Conservation (phyloP, 1,284 basidiomycete species). For the Microbotryum scabiosae region DNA sequence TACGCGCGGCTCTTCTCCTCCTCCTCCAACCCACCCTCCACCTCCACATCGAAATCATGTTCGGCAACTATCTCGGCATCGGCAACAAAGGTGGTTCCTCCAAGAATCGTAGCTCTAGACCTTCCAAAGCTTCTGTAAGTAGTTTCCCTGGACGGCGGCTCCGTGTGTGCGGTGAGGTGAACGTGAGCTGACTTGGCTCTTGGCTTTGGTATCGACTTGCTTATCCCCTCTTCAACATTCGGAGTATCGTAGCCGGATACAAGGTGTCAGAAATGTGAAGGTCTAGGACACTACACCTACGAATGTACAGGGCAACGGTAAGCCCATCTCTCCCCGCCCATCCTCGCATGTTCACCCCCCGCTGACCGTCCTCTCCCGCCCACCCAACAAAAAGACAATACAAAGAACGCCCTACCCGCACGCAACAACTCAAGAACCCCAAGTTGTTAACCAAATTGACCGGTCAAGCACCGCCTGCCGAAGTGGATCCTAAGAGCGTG, state of each 20-base stretch:
- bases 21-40: too few relatives aligned
- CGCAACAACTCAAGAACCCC: conserved; percentile 29
- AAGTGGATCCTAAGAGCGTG: neutral
- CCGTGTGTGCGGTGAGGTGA: neutral
- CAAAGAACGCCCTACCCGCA: conserved; percentile 12
- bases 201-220: neutral
- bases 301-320: conserved; percentile 19
- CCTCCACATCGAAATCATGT: conserved; percentile 8
- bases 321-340: neutral
- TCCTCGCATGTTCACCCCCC: neutral
- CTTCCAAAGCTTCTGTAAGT: conserved; percentile 2
- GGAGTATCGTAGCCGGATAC: neutral
- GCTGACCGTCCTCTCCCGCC: neutral
- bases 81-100: neutral
- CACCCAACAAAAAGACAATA: conserved; percentile 3
- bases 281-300: conserved; percentile 20
- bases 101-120: neutral
- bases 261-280: conserved; percentile 23
- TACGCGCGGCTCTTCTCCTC: too few relatives aligned
- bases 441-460: conserved; percentile 16
- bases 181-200: too few relatives aligned
- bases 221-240: too few relatives aligned
- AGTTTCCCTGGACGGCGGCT: conserved; percentile 2
- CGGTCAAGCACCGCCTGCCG: conserved; percentile 1
- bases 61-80: conserved; percentile 18